phyloP scores from a whole-genome alignment of 306 rosid genomes.

The Quercus variabilis region DNA sequence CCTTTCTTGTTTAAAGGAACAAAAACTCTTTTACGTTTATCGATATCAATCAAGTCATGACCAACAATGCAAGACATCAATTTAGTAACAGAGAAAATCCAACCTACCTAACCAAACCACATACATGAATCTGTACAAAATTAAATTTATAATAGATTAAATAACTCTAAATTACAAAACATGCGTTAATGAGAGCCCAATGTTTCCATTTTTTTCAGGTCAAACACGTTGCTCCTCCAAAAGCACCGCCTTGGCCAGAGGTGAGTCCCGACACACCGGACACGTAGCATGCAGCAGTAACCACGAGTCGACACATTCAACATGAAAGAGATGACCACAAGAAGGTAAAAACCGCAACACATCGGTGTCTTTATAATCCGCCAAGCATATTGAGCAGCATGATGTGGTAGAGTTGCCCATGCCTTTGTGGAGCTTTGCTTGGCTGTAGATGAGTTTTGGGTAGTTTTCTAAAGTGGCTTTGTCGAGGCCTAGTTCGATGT shows the following conservation, averaged over 20 bases:
- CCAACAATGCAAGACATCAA: too few relatives aligned
- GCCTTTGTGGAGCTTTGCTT: not conserved
- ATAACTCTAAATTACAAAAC: too few relatives aligned
- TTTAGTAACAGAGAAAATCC: too few relatives aligned
- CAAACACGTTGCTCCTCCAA: too few relatives aligned
- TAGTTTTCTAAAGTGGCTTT: not conserved
- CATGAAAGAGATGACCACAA: not conserved
- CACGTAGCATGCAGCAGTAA: not conserved
- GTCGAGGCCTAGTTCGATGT: not conserved
- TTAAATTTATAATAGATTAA: too few relatives aligned
- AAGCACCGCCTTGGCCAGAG: not conserved
- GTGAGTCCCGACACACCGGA: not conserved
- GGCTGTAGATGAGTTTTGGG: slow-evolving; percentile 2
- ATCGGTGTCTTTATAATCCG: not conserved
- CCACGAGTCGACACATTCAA: not conserved
- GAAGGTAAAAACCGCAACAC: not conserved
- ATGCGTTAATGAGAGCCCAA: too few relatives aligned
- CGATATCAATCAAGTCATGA: too few relatives aligned
- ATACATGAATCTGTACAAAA: too few relatives aligned
- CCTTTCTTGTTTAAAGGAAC: too few relatives aligned
- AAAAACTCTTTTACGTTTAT: too few relatives aligned
- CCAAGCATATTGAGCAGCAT: slow-evolving; percentile 17
- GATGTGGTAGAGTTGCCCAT: not conserved
- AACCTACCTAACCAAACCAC: too few relatives aligned
- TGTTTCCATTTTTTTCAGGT: too few relatives aligned